Base-by-base conservation (phyloP, 371 early-diverging fungal species). In the Actinomortierella wolfii region DNA sequence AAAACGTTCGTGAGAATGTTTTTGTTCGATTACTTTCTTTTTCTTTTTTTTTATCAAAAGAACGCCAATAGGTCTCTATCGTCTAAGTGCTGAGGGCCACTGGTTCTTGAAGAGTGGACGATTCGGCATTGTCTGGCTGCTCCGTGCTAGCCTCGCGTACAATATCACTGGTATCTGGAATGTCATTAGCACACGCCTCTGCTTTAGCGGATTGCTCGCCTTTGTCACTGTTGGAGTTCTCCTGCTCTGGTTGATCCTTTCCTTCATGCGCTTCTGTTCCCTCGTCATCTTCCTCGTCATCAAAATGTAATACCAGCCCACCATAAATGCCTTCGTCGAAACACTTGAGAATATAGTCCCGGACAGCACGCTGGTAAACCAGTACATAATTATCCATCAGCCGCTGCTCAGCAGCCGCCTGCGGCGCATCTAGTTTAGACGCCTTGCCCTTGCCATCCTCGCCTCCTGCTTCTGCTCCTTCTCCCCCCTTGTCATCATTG, bases 301-400 rank as follows among this genome's bases (percentile, higher is more conserved):
- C 64, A 5, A 62, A 41, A 51, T 54, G 57, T 6, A 34, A 11
- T 15, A 54, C 59, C 2, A 73, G 59, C 3, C 73, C 73, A 6
- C 73, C 67, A 39, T 73, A 73, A 26, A 73, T 62, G 14, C 73
- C 73, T 18, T 73, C 67, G 45, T 73, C 73, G 40, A 73, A 73
- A 44, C 73, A 73, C 25, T 66, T 73, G 46, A 73, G 52, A 43
- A 73, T 73, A 29, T 73, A 73, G 11, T 73, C 73, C 53, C 66
- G 66, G 1, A 66, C 73, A 15, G 73, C 73, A 1, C 67, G 66
- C 47, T 66, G 65, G 45, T 73, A 73, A 3, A 73, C 73, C 1
- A 73, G 52, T 28, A 66, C 51, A 45, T 66, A 73, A 0, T 63
- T 66, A 25, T 73, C 73, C 67, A 73, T 66, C n/a, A 61, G 65